A percentile compares a stretch with the other conserved stretches of the same genome.
These are phyloP conservation scores for Acacia confusa DNA, from an alignment of 306 rosid species.

Conservation along the genomic window DNA sequence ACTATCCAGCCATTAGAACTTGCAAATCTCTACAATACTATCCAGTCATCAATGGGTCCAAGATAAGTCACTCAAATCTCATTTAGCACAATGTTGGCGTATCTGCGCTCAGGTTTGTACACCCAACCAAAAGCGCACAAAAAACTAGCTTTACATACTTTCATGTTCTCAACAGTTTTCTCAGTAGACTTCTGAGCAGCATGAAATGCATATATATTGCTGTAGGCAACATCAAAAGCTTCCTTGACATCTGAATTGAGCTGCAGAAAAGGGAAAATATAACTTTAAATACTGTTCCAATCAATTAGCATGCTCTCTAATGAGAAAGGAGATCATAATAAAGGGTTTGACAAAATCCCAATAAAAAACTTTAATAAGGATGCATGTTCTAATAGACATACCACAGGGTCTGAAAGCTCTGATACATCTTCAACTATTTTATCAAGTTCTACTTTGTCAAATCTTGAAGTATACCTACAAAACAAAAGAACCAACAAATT, in stretches of 20 bases:
- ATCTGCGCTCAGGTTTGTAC: background rate
- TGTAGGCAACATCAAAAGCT: slow-evolving; percentile 90
- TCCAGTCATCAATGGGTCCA: background rate
- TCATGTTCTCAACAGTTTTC: slow-evolving; percentile 84
- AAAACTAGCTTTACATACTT: slow-evolving; percentile 47
- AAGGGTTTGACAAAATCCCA: background rate
- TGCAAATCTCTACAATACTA: slow-evolving; percentile 1
- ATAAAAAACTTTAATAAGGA: background rate
- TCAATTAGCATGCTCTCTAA: background rate
- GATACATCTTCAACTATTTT: slow-evolving; percentile 67
- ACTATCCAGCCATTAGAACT: background rate
- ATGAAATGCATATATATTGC: slow-evolving; percentile 91
- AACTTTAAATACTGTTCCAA: background rate
- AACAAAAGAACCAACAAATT: slow-evolving; percentile 12
- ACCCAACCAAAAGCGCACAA: background rate
- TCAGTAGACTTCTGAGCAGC: slow-evolving; percentile 80
- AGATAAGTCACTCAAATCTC: background rate
- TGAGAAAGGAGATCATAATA: background rate
- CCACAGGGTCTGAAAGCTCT: slow-evolving; percentile 88
- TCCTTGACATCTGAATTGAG: slow-evolving; percentile 63
- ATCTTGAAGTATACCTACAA: slow-evolving; percentile 68
- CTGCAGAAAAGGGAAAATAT: slow-evolving; percentile 43
- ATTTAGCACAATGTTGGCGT: background rate
- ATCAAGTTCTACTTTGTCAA: slow-evolving; percentile 75
- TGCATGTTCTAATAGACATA: slow-evolving; percentile 32